Evolutionary conservation across 2,329 filamentous ascomycete species (phyloP), one percentile per base, ranked within the genome.

Genomic region (Trichoderma sp.): DNA sequence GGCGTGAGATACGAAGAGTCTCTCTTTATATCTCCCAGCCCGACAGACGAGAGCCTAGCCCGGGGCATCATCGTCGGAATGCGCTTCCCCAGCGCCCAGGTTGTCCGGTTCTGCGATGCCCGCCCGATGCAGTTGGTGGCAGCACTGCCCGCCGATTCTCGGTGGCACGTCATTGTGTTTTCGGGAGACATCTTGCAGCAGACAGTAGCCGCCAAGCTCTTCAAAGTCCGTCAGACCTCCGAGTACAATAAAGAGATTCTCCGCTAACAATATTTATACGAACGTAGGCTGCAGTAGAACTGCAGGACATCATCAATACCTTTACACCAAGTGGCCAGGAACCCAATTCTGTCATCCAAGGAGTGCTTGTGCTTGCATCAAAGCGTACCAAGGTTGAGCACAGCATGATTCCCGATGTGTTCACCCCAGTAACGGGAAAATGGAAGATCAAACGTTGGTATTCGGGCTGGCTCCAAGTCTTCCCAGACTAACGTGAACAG

Each of bases 371-470:
- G 18, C n/a, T 60, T 32, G 58, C 39, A 4, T 60, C 58, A 1
- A 49, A 49, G 26, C 58, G 58, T n/a, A 32, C 30, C 18, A n/a
- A 60, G 39, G n/a, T 60, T 2, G 58, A 60, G 1, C 58, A 49
- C 7, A 60, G 11, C 26, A 49, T 60, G 58, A 60, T 60, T 3
- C 58, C 58, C 5, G 26, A 49, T 2, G 58, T 60, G 24, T 60
- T 60, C 18, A 60, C 58, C 18, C 58, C 39, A 26, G 28, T 21
- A 16, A 60, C 58, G 1, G 58, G 58, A n/a, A 60, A 32, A 32
- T 60, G 58, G 58, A 60, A 60, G 39, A 60, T 60, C 58, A 60
- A 60, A 60, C 58, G 58, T 60, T 3, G 21, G 58, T 16, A 24
- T 1, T 14, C n/a, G n/a, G 18, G n/a, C 34, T 13, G 13, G 32